phyloP scores from a whole-genome alignment of 345 rosid genomes.

The Eucalyptus camaldulensis region DNA sequence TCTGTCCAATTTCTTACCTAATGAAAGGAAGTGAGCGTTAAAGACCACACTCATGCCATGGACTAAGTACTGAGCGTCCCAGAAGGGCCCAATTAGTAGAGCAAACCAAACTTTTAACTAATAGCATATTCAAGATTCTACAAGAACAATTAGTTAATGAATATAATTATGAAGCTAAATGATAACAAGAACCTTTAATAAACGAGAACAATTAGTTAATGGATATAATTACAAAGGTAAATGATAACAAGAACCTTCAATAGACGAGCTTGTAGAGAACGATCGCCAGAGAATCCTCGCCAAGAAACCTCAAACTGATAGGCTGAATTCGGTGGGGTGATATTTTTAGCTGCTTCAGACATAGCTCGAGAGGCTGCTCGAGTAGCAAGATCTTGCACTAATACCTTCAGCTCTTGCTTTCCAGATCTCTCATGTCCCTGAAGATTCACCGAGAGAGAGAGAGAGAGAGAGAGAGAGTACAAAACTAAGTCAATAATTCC shows the following conservation, averaged over 20 bases:
- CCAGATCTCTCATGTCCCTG: conserved; percentile 25
- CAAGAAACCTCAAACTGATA: conserved; percentile 81
- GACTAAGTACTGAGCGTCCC: neutral
- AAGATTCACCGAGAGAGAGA: neutral
- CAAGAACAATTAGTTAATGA: neutral
- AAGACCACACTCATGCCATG: neutral
- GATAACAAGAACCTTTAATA: conserved; percentile 52
- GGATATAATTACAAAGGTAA: neutral
- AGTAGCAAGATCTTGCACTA: conserved; percentile 79
- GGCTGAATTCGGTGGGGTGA: conserved; percentile 64
- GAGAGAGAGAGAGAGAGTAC: neutral
- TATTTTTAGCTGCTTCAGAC: conserved; percentile 64
- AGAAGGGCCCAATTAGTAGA: neutral
- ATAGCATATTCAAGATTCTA: neutral
- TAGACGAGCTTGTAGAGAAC: conserved; percentile 38
- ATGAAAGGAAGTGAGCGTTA: neutral
- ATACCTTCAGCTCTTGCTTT: conserved; percentile 36
- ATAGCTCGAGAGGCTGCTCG: conserved; percentile 69
- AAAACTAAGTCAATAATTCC: neutral
- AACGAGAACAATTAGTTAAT: neutral
- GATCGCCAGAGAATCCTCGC: conserved; percentile 65
- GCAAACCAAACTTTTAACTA: neutral
- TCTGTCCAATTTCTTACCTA: neutral
- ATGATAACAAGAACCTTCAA: conserved; percentile 45
- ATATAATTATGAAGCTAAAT: neutral